Conservation (phyloP, 345 rosid species). For the Acer campestre region DNA sequence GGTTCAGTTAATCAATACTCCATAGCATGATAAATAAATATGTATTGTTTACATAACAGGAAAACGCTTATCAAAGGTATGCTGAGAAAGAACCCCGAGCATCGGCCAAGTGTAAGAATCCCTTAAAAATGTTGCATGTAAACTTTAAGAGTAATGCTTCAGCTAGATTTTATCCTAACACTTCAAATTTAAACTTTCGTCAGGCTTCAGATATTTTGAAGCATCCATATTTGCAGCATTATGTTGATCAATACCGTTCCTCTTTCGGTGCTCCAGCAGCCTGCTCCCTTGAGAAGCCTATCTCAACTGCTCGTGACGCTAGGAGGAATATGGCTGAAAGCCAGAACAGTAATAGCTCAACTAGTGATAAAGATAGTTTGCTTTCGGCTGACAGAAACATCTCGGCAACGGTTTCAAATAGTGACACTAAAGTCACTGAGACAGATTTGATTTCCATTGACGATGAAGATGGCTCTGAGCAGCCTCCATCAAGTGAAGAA, state of each 20-base stretch:
- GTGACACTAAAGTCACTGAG: conserved; percentile 52
- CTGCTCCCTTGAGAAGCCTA: conserved; percentile 57
- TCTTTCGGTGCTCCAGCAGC: conserved; percentile 45
- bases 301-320: conserved; percentile 41
- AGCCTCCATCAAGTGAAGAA: conserved; percentile 46
- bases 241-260: conserved; percentile 78
- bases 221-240: conserved; percentile 95
- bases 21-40: conserved; percentile 12
- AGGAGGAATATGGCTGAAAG: conserved; percentile 84
- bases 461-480: conserved; percentile 61
- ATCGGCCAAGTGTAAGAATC: conserved; percentile 85
- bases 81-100: conserved; percentile 97
- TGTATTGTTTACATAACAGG: conserved; percentile 42
- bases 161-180: conserved; percentile 23
- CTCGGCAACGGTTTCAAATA: conserved; percentile 35
- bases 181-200: conserved; percentile 20
- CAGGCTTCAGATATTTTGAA: conserved; percentile 96
- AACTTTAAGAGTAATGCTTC: conserved; percentile 21
- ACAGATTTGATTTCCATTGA: conserved; percentile 58
- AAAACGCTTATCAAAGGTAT: conserved; percentile 89
- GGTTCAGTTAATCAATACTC: not conserved
- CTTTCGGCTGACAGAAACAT: conserved; percentile 54
- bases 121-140: conserved; percentile 17
- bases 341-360: conserved; percentile 84
- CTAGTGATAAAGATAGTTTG: conserved; percentile 77